Percentiles rank a stretch among this genome's conserved stretches.
Evolutionary conservation across 169 alveolate genomes (phyloP).

Genomic region (Plasmodium gonderi): DNA sequence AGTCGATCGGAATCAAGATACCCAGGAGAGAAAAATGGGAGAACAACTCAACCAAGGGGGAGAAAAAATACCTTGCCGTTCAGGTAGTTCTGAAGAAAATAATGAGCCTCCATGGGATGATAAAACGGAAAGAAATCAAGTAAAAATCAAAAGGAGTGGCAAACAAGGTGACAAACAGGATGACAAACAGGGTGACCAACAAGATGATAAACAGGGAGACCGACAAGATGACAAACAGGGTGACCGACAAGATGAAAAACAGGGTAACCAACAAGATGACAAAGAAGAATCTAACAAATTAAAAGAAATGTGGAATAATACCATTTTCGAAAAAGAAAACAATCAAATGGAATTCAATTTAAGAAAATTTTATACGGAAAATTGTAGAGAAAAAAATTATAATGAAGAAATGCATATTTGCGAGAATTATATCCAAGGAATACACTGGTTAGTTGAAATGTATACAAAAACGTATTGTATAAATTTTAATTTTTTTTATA

Average conservation of each 20-base stretch:
- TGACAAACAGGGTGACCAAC: too few relatives aligned
- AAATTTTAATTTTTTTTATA: conserved; percentile 73
- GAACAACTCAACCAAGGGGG: background rate
- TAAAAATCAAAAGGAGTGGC: too few relatives aligned
- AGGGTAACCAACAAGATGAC: background rate
- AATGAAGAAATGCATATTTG: conserved; percentile 41
- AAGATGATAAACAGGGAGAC: too few relatives aligned
- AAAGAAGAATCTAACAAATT: background rate
- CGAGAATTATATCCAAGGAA: conserved; percentile 67
- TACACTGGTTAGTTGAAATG: conserved; percentile 74
- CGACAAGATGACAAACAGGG: background rate
- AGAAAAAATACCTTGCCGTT: background rate
- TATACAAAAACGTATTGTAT: conserved; percentile 62
- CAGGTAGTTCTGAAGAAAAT: background rate
- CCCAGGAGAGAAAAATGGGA: background rate
- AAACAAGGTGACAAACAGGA: too few relatives aligned
- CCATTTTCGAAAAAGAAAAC: conserved; percentile 1
- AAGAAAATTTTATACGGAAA: conserved; percentile 4
- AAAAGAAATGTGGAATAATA: background rate
- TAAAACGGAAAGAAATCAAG: too few relatives aligned
- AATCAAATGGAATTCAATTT: conserved; percentile 16
- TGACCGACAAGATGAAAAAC: background rate
- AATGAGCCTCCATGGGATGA: too few relatives aligned
- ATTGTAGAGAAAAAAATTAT: conserved; percentile 36
- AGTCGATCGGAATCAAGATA: background rate